Conservation (phyloP, 2,329 filamentous ascomycete species). For the Cladosporium velox region DNA sequence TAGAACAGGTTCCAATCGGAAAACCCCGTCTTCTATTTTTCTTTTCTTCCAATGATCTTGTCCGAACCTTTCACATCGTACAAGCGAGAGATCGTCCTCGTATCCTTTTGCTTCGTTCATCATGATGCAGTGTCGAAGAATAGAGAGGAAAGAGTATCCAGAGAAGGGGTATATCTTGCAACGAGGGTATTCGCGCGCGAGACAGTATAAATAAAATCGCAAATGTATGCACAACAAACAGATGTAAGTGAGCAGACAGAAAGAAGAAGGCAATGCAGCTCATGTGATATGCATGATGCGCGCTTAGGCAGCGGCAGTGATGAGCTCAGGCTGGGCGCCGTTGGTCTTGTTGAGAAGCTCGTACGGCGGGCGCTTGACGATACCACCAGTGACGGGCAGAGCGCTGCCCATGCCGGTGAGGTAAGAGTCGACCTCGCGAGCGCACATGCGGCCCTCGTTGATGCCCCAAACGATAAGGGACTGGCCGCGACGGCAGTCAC, state of each 20-base stretch:
- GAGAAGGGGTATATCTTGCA: conserved; percentile 8
- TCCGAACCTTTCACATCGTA: background rate
- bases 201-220: background rate
- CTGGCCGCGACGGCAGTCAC: conserved; percentile 92
- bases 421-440: conserved; percentile 87
- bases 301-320: conserved; percentile 39
- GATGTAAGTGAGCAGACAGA: background rate
- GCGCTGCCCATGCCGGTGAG: conserved; percentile 73
- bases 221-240: conserved; percentile 8
- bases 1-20: background rate
- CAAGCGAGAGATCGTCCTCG: background rate
- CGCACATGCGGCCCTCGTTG: conserved; percentile 92
- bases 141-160: conserved; percentile 1
- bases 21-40: background rate
- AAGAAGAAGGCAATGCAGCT: background rate
- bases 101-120: background rate
- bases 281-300: background rate
- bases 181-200: conserved; percentile 15
- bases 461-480: conserved; percentile 98
- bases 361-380: conserved; percentile 79
- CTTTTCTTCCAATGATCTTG: background rate
- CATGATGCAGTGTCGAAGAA: background rate
- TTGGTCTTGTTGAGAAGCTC: conserved; percentile 60
- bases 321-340: conserved; percentile 41
- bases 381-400: conserved; percentile 89